Base-by-base conservation (phyloP, 1,284 basidiomycete genomes). In the Ceratobasidium sp. region DNA sequence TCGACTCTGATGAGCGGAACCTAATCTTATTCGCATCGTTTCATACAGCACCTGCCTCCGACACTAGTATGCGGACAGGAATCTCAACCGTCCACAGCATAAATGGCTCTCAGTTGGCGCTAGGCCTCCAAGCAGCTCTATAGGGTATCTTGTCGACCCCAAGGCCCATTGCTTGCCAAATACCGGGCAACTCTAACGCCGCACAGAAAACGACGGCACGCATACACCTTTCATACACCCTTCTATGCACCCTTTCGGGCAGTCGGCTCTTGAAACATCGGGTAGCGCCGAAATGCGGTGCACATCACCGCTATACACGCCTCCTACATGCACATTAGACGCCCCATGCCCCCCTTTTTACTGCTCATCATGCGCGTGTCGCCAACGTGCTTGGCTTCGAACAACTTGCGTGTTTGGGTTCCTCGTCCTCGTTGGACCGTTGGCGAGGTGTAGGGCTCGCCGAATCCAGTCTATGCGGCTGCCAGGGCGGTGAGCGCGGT, bases 231-330 rank as follows among this genome's bases (percentile, higher is more conserved):
- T 25, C n/a, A 9, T 13, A 6, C 54, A 22, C 54, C 32, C 54
- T 57, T 57, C 54, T 29, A 34, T n/a, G 19, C 25, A 34, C 54
- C n/a, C 25, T 4, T n/a, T 57, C 29, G 11, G 25, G 54, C n/a
- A 4, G 22, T 29, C 6, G 32, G 1, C 3, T 25, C 8, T 64
- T 25, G 19, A 3, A 19, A 43, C 1, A 0, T 15, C 29, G 22
- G 64, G 64, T 66, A 66, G 44, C 64, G 44, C 64, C 37, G 6
- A 5, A 34, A 32, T 43, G 64, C 43, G 46, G n/a, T 66, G 44
- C 64, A n/a, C n/a, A 34, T 51, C 44, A 11, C 2, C 0, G 15
- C 13, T 8, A 32, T n/a, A 66, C 44, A 49, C 29, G 44, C 64
- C 25, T 51, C 8, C 9, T 22, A 66, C 64, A 66, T 44, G 44